A percentile compares a stretch with the other conserved stretches of the same genome.
These are phyloP conservation scores for Vitis riparia DNA, from an alignment of 164 flowering plant genomes.

Conservation along the genomic window DNA sequence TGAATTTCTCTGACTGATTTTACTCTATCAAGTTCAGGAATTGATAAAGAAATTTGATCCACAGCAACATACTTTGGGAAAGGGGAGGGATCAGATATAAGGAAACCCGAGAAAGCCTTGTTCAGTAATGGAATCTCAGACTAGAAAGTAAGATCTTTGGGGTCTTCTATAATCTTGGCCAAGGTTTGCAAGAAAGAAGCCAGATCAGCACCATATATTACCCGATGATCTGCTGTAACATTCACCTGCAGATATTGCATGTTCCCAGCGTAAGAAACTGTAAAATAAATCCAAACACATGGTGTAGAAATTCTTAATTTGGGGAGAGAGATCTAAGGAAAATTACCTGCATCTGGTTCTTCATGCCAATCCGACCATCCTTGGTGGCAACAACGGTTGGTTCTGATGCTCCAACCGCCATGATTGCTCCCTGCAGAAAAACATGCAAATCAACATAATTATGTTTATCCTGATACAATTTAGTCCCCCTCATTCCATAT, in stretches of 20 bases:
- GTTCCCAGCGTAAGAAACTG: constrained; percentile 4
- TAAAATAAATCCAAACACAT: neutral
- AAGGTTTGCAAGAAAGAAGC: constrained; percentile 91
- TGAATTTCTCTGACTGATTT: neutral
- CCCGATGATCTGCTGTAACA: constrained; percentile 96
- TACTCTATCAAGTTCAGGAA: neutral
- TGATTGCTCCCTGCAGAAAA: constrained; percentile 82
- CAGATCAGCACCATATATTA: constrained; percentile 93
- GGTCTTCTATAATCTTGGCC: constrained; percentile 85
- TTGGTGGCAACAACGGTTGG: constrained; percentile 80
- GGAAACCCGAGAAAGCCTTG: neutral
- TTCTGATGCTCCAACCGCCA: constrained; percentile 96
- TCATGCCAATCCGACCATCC: constrained; percentile 86
- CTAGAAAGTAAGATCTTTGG: constrained; percentile 82
- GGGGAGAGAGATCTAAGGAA: neutral
- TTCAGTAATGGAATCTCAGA: constrained; percentile 1
- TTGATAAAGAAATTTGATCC: constrained; percentile 1
- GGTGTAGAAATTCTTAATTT: neutral
- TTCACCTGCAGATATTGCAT: constrained; percentile 61
- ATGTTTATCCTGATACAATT: neutral
- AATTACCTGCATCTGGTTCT: constrained; percentile 91
- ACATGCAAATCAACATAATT: constrained; percentile 5
- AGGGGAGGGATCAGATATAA: neutral
- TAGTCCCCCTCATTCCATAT: too few species aligned
- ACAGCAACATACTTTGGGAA: neutral